Evolutionary conservation across 1,284 basidiomycete genomes (phyloP), one percentile per base, ranked within the genome.

Genomic region (Xerocomus cyaneibrunnescens): DNA sequence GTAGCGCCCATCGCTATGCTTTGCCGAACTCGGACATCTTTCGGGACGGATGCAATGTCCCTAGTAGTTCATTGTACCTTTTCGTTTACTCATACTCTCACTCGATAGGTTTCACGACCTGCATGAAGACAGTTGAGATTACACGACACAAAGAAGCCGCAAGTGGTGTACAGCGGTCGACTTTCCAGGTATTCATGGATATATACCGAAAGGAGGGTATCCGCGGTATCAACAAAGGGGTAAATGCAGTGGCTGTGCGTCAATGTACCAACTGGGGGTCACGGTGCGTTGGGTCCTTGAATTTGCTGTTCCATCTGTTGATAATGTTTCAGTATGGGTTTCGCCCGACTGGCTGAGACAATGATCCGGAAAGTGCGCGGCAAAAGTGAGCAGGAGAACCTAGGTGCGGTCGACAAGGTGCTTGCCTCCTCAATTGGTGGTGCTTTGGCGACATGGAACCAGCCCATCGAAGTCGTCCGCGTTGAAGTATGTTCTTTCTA

Each of bases 231-330:
- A 99, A 99, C 84, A 99, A 98, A 79, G 97, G 97, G 74, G 97
- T 99, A 56, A 98, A 99, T 66, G 97, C 97, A 22, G 97, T 99
- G 44, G 97, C 95, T 45, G 80, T 98, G 43, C 86, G 96, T 46
- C 96, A 98, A 73, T 95, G 93, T 71, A 99, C 97, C 45, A 99
- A 99, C 78, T 99, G 97, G 97, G 97, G 97, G 58, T 95, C 93
- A 58, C 88, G 95, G 87, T 93, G 59, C 57, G 84, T 72, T 52
- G 12, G 57, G 14, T 46, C 6, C 35, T 27, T n/a, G 38, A 30
- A 3, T 17, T 22, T 36, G 16, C 17, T 17, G n/a, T 41, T 28
- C 13, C n/a, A 31, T 45, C 36, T 23, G 23, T 45, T 57, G 27
- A 62, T 42, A 37, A 22, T 56, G n/a, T 32, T 27, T 10, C 58